A percentile compares a stretch with the other conserved stretches of the same genome.
phyloP scores from a whole-genome alignment of 148 eudicot genomes.

The Tetragonia tetragonoides region DNA sequence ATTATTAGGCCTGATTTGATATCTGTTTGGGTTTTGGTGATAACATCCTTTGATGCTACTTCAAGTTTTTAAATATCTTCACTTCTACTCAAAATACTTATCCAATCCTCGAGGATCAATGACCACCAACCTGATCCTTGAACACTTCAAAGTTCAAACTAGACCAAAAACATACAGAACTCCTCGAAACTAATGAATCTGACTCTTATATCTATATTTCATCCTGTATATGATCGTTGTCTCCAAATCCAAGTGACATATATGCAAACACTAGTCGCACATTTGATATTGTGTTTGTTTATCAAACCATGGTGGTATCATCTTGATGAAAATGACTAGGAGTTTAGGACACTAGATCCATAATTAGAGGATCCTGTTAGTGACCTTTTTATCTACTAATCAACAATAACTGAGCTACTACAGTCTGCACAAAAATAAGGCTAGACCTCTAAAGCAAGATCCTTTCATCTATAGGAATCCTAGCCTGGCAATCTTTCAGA shows the following conservation, averaged over 20 bases:
- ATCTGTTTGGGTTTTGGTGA: not conserved
- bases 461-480: not conserved
- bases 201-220: no score
- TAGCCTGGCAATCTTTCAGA: not conserved
- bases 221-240: not conserved
- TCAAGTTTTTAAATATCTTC: not conserved
- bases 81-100: not conserved
- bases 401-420: conserved; percentile 14
- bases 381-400: conserved; percentile 24
- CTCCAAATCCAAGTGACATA: not conserved
- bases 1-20: not conserved
- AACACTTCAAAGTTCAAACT: not conserved
- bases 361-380: conserved; percentile 24
- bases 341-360: conserved; percentile 9
- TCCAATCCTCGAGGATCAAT: not conserved
- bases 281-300: conserved; percentile 1
- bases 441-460: not conserved
- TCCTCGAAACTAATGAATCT: no score
- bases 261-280: no score
- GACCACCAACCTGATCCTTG: not conserved
- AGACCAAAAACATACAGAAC: no score
- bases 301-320: conserved; percentile 20
- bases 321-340: conserved; percentile 10
- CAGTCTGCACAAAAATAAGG: not conserved
- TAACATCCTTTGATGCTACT: not conserved